Conservation (phyloP, 495 filamentous ascomycete genomes). For the Recurvomyces mirabilis region DNA sequence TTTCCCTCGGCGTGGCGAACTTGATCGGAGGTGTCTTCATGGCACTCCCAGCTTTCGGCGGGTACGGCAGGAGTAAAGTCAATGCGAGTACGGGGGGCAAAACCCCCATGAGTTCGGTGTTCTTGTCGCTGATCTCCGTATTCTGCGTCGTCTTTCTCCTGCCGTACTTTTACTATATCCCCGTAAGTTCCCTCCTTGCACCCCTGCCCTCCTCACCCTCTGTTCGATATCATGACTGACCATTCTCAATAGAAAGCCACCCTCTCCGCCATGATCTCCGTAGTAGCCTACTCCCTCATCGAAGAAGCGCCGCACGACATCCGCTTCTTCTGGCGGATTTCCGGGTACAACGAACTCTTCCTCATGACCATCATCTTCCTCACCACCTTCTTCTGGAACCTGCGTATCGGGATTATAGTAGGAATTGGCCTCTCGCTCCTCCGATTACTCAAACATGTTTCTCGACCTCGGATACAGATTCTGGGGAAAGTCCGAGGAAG, state of each 20-base stretch:
- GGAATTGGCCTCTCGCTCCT: slow-evolving; percentile 44
- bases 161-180: slow-evolving; percentile 88
- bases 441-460: slow-evolving; percentile 77
- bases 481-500: slow-evolving; percentile 81
- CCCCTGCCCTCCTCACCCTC: background rate
- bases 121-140: slow-evolving; percentile 72
- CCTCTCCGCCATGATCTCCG: slow-evolving; percentile 85
- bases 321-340: slow-evolving; percentile 74
- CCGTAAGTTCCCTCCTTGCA: slow-evolving; percentile 43
- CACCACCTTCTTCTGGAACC: slow-evolving; percentile 72
- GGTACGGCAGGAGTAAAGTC: slow-evolving; percentile 92
- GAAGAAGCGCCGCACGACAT: slow-evolving; percentile 93
- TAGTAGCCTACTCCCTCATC: slow-evolving; percentile 86
- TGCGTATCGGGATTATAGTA: slow-evolving; percentile 28
- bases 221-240: background rate
- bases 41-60: slow-evolving; percentile 85
- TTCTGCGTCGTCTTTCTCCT: slow-evolving; percentile 68
- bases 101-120: slow-evolving; percentile 82
- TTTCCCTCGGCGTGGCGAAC: slow-evolving; percentile 85
- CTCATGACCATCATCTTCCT: slow-evolving; percentile 85
- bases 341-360: slow-evolving; percentile 69
- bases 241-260: slow-evolving; percentile 63
- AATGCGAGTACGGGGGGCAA: slow-evolving; percentile 83
- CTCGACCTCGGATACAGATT: slow-evolving; percentile 92
- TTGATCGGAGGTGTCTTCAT: slow-evolving; percentile 83